phyloP scores from a whole-genome alignment of 176 grass and related monocot species.

The Poa pratensis region DNA sequence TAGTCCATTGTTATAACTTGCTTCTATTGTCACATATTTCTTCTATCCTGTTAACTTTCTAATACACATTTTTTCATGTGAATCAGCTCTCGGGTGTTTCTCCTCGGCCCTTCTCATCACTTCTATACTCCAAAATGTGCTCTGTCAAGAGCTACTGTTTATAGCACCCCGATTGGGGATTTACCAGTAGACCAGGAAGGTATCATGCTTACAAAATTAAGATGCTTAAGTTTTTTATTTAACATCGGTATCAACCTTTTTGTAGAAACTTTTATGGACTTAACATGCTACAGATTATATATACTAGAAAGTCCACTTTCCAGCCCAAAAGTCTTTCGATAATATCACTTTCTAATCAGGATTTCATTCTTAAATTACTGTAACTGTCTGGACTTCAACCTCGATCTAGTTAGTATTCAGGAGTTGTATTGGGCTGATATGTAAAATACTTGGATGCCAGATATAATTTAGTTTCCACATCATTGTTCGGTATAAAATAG shows the following conservation, averaged over 20 bases:
- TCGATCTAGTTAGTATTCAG: background rate
- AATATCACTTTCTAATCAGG: background rate
- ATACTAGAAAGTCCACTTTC: conserved; percentile 16
- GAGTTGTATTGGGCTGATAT: background rate
- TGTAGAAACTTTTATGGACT: conserved; percentile 19
- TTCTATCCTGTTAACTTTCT: conserved; percentile 23
- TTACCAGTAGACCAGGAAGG: conserved; percentile 92
- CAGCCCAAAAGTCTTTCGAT: background rate
- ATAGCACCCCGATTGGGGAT: conserved; percentile 87
- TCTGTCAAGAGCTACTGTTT: conserved; percentile 77
- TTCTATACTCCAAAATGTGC: conserved; percentile 97
- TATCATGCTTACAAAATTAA: conserved; percentile 47
- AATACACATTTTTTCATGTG: conserved; percentile 21
- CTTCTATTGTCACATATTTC: conserved; percentile 19
- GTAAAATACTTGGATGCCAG: background rate
- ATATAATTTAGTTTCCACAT: background rate
- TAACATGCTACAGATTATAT: background rate
- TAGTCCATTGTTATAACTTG: background rate
- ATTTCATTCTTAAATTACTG: background rate
- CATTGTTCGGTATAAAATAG: background rate
- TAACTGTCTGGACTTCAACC: background rate
- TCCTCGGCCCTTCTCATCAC: conserved; percentile 97
- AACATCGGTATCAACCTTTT: background rate
- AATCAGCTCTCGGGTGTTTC: conserved; percentile 91
- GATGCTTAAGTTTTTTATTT: conserved; percentile 35